Conservation (phyloP, 306 rosid genomes). For the Ceratonia siliqua region DNA sequence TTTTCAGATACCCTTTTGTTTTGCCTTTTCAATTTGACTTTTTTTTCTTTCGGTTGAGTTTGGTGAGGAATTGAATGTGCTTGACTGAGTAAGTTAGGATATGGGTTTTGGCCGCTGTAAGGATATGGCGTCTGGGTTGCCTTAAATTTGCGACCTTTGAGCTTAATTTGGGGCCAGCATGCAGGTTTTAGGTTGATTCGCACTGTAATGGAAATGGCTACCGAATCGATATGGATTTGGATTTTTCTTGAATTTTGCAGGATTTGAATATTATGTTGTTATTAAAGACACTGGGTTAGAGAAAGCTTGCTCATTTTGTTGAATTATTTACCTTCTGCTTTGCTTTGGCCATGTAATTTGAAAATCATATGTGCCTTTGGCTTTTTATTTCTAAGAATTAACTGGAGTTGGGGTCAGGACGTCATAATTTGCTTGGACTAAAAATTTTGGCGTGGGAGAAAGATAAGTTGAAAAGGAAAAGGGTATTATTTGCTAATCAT, state of each 20-base stretch:
- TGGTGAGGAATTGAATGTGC: not conserved
- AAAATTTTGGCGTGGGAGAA: not conserved
- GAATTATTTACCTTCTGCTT: not conserved
- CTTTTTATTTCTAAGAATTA: not conserved
- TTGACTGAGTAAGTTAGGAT: slow-evolving; percentile 22
- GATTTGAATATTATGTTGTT: not conserved
- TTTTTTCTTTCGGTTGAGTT: not conserved
- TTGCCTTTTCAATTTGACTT: not conserved
- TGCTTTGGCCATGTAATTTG: not conserved
- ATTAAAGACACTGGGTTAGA: not conserved
- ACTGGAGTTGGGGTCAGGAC: not conserved
- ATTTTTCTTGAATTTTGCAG: not conserved
- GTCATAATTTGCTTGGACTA: not conserved
- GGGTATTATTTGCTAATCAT: not conserved
- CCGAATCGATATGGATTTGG: not conserved
- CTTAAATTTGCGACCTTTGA: not conserved
- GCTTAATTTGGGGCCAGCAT: slow-evolving; percentile 4
- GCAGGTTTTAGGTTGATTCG: not conserved
- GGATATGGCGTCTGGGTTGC: not conserved
- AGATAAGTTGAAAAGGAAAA: not conserved
- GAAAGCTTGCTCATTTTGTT: not conserved
- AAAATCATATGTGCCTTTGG: not conserved
- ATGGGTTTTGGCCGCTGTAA: not conserved
- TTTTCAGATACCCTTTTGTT: not conserved
- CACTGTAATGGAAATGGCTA: not conserved